Percentiles rank a stretch among this genome's conserved stretches.
Conservation (phyloP, 1,284 basidiomycete species). For the Apiotrichum gamsii region DNA sequence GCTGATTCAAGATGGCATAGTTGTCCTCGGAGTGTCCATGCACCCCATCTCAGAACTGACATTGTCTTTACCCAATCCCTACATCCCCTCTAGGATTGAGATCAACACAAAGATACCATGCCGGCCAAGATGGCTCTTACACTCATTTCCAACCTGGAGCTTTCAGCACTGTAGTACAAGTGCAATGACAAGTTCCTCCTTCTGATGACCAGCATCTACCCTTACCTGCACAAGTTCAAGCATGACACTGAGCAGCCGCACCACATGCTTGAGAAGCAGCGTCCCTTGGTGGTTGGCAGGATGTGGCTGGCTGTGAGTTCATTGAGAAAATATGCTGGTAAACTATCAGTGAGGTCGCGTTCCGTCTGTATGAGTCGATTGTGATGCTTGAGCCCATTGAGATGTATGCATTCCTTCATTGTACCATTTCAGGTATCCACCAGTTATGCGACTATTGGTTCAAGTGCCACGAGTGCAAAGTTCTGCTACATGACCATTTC, state of each 20-base stretch:
- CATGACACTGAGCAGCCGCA: slow-evolving; percentile 13
- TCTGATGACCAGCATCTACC: too few relatives aligned
- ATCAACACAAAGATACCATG: too few relatives aligned
- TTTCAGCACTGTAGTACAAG: too few relatives aligned
- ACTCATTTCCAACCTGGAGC: too few relatives aligned
- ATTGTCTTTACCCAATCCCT: too few relatives aligned
- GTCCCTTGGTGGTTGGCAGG: slow-evolving; percentile 19
- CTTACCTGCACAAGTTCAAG: slow-evolving; percentile 21
- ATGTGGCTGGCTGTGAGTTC: slow-evolving; percentile 22
- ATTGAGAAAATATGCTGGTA: slow-evolving; percentile 18
- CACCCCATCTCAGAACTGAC: too few relatives aligned
- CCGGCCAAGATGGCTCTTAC: too few relatives aligned
- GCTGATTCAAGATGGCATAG: too few relatives aligned
- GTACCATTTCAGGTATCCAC: slow-evolving; percentile 15
- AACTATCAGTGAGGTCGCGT: slow-evolving; percentile 13
- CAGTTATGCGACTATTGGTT: slow-evolving; percentile 20
- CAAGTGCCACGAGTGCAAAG: slow-evolving; percentile 13
- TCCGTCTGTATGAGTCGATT: slow-evolving; percentile 12
- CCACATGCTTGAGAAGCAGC: slow-evolving; percentile 13
- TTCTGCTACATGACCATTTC: slow-evolving; percentile 15
- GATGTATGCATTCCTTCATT: slow-evolving; percentile 19
- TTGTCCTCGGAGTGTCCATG: too few relatives aligned
- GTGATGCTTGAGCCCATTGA: slow-evolving; percentile 6
- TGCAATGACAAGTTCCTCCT: too few relatives aligned
- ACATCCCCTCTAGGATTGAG: too few relatives aligned